Base-by-base conservation (phyloP, 2,329 filamentous ascomycete species). In the Verticillium isaacii region DNA sequence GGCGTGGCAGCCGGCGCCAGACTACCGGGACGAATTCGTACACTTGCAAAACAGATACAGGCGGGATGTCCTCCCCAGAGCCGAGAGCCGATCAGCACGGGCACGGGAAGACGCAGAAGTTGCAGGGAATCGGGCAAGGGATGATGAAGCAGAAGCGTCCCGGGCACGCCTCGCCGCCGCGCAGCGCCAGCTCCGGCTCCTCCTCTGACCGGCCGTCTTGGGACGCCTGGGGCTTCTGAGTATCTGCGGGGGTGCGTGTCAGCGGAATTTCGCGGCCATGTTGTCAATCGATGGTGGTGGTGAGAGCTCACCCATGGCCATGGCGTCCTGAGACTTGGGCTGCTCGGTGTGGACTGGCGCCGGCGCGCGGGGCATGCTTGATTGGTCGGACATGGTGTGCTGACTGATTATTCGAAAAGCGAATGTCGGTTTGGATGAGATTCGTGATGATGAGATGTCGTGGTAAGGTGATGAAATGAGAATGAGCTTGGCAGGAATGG, bases 91-190 rank as follows among this genome's bases (percentile, higher is more conserved):
- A 61, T 52, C 67, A 71, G 61, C 68, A 70, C 14, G 68, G 67
- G 57, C 68, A 68, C 9, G 68, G 69, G 60, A 72, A 64, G 39
- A 74, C 67, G 64, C 74, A 75, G 63, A 66, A 76, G 61, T 75
- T 68, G 65, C 69, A 70, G 29, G 73, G 74, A n/a, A 76, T 66
- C 3, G 73, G 73, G 58, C 73, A 76, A 3, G 74, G 74, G 36
- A 76, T 73, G 45, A 74, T 71, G 63, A 75, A 76, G 68, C 74
- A 76, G 61, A 75, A 75, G 7, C 74, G 69, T 9, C 73, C 74
- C 5, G 71, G 73, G 60, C 74, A 77, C 50, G 59, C 59, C 41
- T 63, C 65, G 23, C 66, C 64, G 55, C 73, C 72, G 58, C 73
- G 66, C 36, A 74, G 64, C 8, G 64, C 60, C 25, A 71, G 60